Percentiles rank a stretch among this genome's conserved stretches.
Conservation (phyloP, 495 filamentous ascomycete genomes). For the Cercophora samala region DNA sequence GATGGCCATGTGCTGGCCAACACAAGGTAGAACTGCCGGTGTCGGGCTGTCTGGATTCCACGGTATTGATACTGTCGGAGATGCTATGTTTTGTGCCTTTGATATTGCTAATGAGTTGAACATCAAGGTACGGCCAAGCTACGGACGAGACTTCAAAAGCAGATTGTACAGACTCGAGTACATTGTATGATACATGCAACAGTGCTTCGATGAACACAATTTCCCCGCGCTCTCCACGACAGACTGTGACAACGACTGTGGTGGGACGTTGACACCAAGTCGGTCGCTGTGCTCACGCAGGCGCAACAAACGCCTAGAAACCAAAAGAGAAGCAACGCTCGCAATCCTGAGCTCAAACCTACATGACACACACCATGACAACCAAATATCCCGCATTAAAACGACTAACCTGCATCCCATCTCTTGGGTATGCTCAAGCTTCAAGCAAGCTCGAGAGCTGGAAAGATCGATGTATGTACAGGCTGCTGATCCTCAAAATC, state of each 20-base stretch:
- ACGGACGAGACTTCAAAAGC: neutral
- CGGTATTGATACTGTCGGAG: neutral
- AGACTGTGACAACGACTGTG: neutral
- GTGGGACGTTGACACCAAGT: neutral
- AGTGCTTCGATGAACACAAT: neutral
- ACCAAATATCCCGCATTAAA: neutral
- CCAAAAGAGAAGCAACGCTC: neutral
- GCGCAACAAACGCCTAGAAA: neutral
- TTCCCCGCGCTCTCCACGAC: neutral
- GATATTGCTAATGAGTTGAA: neutral
- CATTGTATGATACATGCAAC: neutral
- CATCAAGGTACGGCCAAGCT: neutral
- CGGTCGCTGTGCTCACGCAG: neutral
- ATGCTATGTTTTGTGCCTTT: neutral
- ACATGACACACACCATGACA: neutral
- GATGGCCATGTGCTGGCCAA: neutral
- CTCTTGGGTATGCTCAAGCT: neutral
- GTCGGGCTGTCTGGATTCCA: neutral
- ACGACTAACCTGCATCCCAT: neutral
- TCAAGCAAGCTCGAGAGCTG: constrained; percentile 21
- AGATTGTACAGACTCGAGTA: neutral
- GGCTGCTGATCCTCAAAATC: constrained; percentile 35
- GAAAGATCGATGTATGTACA: constrained; percentile 18
- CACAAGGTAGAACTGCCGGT: neutral
- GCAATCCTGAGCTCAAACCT: neutral